Evolutionary conservation across 129 eudicot genomes (phyloP).

Genomic region (Helichrysum umbraculigerum): DNA sequence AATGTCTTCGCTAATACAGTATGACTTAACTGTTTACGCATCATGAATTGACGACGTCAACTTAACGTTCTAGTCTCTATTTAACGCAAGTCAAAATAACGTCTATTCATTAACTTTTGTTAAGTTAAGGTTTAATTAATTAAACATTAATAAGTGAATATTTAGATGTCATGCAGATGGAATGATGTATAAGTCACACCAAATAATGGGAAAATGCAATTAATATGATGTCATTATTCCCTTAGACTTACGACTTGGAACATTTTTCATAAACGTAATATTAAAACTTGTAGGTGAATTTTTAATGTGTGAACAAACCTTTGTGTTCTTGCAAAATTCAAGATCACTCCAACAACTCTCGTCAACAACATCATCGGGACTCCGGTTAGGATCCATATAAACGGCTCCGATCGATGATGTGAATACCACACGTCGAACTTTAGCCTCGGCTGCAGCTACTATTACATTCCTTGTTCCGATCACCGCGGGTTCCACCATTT

Average conservation of each 20-base stretch:
- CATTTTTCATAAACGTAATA: too few relatives aligned
- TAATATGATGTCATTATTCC: not conserved
- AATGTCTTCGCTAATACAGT: not conserved
- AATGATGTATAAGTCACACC: slow-evolving; percentile 29
- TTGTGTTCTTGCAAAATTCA: slow-evolving; percentile 96
- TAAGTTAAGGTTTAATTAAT: not conserved
- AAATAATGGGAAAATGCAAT: slow-evolving; percentile 20
- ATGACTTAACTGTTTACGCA: not conserved
- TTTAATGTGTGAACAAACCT: slow-evolving; percentile 40
- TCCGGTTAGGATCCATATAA: slow-evolving; percentile 87
- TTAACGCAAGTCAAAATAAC: not conserved
- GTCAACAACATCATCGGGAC: slow-evolving; percentile 85
- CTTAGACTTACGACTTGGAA: slow-evolving; percentile 6
- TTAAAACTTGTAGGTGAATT: too few relatives aligned
- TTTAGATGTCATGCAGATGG: not conserved
- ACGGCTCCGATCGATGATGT: slow-evolving; percentile 98
- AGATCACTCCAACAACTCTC: slow-evolving; percentile 99
- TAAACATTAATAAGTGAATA: not conserved
- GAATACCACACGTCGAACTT: slow-evolving; percentile 81
- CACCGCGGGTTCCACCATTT: slow-evolving; percentile 99
- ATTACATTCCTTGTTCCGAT: slow-evolving; percentile 81
- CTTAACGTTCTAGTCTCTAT: not conserved
- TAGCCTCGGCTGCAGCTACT: slow-evolving; percentile 84
- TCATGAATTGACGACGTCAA: not conserved
- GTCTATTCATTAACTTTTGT: not conserved